Evolutionary conservation across 768 basidiomycete species (phyloP).

Genomic region (Amyloporia xantha): DNA sequence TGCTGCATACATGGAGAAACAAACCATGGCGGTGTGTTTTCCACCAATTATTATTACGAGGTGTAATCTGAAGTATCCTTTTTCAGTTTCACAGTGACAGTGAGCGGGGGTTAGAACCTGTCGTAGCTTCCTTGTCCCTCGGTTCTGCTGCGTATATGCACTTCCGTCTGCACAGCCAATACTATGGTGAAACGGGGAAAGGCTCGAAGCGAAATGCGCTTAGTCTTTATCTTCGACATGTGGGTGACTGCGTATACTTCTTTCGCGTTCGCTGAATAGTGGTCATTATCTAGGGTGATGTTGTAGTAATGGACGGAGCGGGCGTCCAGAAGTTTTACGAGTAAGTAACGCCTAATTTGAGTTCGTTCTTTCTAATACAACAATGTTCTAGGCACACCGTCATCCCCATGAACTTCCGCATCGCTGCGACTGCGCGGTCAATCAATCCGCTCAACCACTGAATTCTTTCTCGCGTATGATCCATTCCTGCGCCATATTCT

Average conservation of each 20-base stretch:
- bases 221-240: conserved; percentile 61
- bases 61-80: not conserved
- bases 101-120: conserved; percentile 65
- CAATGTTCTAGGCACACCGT: conserved; percentile 55
- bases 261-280: not conserved
- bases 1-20: conserved; percentile 80
- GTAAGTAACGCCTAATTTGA: conserved; percentile 34
- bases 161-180: conserved; percentile 48
- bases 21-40: conserved; percentile 66
- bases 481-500: not conserved
- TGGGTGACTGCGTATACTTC: conserved; percentile 23
- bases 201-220: conserved; percentile 31
- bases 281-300: conserved; percentile 50
- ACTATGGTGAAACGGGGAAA: conserved; percentile 24
- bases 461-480: too few relatives aligned
- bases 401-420: conserved; percentile 65
- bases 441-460: too few relatives aligned
- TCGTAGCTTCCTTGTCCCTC: conserved; percentile 70
- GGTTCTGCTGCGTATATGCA: conserved; percentile 78
- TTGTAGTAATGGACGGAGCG: conserved; percentile 71
- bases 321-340: conserved; percentile 65
- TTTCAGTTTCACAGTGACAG: conserved; percentile 73
- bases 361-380: not conserved
- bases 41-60: not conserved
- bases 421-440: conserved; percentile 71